Percentiles rank a stretch among this genome's conserved stretches.
phyloP scores from a whole-genome alignment of 306 rosid genomes.

The Sesbania bispinosa region DNA sequence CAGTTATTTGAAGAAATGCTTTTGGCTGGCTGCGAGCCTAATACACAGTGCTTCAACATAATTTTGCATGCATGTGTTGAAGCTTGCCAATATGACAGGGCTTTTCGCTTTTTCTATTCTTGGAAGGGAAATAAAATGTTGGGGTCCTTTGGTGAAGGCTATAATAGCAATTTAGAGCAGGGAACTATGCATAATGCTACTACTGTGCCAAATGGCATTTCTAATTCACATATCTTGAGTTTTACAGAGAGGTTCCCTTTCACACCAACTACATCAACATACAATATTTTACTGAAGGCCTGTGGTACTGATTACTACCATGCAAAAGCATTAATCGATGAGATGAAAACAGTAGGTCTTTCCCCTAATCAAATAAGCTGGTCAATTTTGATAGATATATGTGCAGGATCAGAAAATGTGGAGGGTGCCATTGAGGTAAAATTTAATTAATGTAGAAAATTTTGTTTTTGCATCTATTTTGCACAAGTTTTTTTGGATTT shows the following conservation, averaged over 20 bases:
- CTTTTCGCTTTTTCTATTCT: slow-evolving; percentile 78
- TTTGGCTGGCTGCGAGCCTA: slow-evolving; percentile 78
- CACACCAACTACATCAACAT: slow-evolving; percentile 71
- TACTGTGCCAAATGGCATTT: slow-evolving; percentile 32
- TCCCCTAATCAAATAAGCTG: slow-evolving; percentile 84
- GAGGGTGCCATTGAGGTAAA: slow-evolving; percentile 79
- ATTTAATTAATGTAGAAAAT: slow-evolving; percentile 4
- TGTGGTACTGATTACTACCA: slow-evolving; percentile 89
- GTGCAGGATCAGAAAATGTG: slow-evolving; percentile 60
- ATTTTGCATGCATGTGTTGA: slow-evolving; percentile 93
- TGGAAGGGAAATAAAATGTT: slow-evolving; percentile 58
- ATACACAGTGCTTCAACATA: slow-evolving; percentile 86
- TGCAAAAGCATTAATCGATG: slow-evolving; percentile 74
- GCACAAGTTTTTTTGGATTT: too few relatives aligned
- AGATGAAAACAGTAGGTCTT: slow-evolving; percentile 73
- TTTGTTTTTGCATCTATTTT: slow-evolving; percentile 8
- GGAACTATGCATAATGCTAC: slow-evolving; percentile 10
- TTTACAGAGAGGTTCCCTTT: slow-evolving; percentile 61
- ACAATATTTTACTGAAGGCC: slow-evolving; percentile 90
- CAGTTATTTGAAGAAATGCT: slow-evolving; percentile 91
- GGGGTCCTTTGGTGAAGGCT: slow-evolving; percentile 35
- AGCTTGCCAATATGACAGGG: slow-evolving; percentile 92
- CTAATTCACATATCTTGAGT: slow-evolving; percentile 45
- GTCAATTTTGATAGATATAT: slow-evolving; percentile 82
- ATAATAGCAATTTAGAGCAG: slow-evolving; percentile 32